These are phyloP conservation scores for Hippophae tibetana DNA, from an alignment of 306 rosid species.

Conservation along the genomic window DNA sequence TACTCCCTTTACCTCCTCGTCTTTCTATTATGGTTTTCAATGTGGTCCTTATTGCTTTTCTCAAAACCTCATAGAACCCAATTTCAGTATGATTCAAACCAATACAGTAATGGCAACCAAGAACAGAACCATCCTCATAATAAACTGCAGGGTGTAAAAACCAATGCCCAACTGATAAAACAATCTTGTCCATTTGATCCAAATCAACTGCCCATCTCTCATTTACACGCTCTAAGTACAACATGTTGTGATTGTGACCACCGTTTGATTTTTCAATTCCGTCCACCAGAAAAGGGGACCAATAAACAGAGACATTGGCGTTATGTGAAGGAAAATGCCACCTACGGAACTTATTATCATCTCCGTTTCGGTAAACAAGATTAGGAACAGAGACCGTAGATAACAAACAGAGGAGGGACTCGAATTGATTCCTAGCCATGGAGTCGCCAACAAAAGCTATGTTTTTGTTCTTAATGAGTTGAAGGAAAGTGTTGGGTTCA, in stretches of 20 bases:
- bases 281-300: constrained; percentile 87
- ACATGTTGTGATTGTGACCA: constrained; percentile 40
- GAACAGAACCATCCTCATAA: constrained; percentile 39
- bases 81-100: constrained; percentile 72
- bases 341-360: constrained; percentile 54
- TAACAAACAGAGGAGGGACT: constrained; percentile 83
- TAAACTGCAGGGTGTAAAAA: constrained; percentile 85
- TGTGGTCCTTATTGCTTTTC: constrained; percentile 59
- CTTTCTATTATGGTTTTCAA: constrained; percentile 44
- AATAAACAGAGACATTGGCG: constrained; percentile 49
- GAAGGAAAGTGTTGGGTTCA: constrained; percentile 57
- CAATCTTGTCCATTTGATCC: constrained; percentile 40
- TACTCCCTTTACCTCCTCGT: constrained; percentile 13
- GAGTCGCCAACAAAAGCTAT: constrained; percentile 89
- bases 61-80: constrained; percentile 67
- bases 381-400: constrained; percentile 46
- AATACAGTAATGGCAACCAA: constrained; percentile 87
- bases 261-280: constrained; percentile 57
- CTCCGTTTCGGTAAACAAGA: constrained; percentile 42
- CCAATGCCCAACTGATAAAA: constrained; percentile 85
- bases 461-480: constrained; percentile 46
- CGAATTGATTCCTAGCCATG: constrained; percentile 91
- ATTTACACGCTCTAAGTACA: constrained; percentile 60
- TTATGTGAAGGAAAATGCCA: constrained; percentile 66
- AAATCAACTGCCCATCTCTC: constrained; percentile 71